phyloP scores from a whole-genome alignment of 331 rosid species.

The Prunus yedoensis region DNA sequence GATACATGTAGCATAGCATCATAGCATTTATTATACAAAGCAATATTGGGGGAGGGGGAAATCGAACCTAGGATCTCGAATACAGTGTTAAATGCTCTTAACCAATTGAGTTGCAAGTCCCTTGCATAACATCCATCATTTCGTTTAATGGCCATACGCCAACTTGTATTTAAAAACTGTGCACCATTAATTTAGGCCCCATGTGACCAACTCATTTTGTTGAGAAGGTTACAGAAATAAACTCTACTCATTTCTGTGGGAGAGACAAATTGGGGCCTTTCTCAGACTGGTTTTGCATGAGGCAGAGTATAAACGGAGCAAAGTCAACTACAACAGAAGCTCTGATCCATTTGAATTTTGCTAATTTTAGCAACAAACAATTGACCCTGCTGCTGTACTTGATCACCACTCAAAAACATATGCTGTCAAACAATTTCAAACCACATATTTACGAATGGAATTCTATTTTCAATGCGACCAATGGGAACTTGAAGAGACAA shows the following conservation, averaged over 20 bases:
- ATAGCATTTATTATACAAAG: too few species aligned
- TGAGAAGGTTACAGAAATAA: neutral
- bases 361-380: neutral
- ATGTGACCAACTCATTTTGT: neutral
- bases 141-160: neutral
- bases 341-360: neutral
- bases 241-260: too few species aligned
- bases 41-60: too few species aligned
- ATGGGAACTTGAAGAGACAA: too few species aligned
- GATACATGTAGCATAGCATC: neutral
- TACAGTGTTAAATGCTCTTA: too few species aligned
- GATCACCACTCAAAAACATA: neutral
- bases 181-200: neutral
- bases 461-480: neutral
- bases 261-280: neutral
- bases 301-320: neutral
- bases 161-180: neutral
- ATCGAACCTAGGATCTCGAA: too few species aligned
- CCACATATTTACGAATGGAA: neutral
- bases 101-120: too few species aligned
- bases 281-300: neutral
- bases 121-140: neutral
- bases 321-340: neutral
- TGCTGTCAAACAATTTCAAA: neutral
- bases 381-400: constrained; percentile 3